A percentile compares a stretch with the other conserved stretches of the same genome.
Conservation (phyloP, 164 flowering plant species). For the Magnolia changhungtana region DNA sequence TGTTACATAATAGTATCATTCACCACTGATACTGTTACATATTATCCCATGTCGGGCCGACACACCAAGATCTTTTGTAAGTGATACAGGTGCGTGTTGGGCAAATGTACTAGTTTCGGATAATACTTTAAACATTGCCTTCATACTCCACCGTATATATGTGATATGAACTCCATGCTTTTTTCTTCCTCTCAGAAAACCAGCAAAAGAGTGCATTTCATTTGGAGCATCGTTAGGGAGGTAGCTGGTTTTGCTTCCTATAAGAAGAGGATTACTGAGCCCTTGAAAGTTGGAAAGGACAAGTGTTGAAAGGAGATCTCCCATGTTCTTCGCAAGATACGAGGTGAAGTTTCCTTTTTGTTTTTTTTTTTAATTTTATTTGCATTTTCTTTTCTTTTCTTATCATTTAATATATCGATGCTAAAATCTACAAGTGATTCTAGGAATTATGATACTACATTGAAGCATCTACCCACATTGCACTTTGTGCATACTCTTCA, state of each 20-base stretch:
- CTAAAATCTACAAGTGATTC: no score
- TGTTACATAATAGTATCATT: no score
- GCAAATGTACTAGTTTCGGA: no score
- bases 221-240: slow-evolving; percentile 34
- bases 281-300: slow-evolving; percentile 42
- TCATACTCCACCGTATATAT: no score
- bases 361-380: neutral
- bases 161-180: neutral
- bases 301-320: slow-evolving; percentile 48
- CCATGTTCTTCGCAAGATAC: slow-evolving; percentile 37
- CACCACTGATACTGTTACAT: no score
- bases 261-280: slow-evolving; percentile 46
- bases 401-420: neutral
- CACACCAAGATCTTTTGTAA: no score
- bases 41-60: no score
- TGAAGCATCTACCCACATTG: no score
- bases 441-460: no score
- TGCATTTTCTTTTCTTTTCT: neutral
- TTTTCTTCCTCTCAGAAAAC: slow-evolving; percentile 26
- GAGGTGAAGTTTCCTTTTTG: slow-evolving; percentile 18
- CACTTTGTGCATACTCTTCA: no score
- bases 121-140: no score
- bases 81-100: no score
- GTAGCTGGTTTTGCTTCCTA: slow-evolving; percentile 48
- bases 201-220: slow-evolving; percentile 36